Base-by-base conservation (phyloP, 768 basidiomycete genomes). In the Boletus eberwhitei region DNA sequence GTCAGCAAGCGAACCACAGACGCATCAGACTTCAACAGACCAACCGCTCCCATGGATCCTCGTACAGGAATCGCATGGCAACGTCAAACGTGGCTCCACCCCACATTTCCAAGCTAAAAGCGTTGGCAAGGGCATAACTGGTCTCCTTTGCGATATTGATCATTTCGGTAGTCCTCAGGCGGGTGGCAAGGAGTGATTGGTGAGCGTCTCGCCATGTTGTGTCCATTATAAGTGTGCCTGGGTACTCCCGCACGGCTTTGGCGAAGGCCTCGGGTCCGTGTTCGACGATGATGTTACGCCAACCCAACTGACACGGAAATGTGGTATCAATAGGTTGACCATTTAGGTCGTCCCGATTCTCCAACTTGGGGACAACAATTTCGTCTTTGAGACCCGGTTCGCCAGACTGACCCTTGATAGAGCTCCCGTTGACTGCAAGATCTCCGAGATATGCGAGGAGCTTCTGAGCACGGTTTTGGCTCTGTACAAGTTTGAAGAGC, bases 141-240 rank as follows among this genome's bases (percentile, higher is more conserved):
- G 97, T 98, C 79, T 97, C 94, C 73, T 91, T 97, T 50, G 97
- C 97, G 59, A 99, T 98, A 75, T 97, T 98, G 61, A 86, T 91
- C 85, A 98, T 98, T 68, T 99, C 97, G 59, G 88, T 85, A 11
- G 97, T 98, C 59, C 97, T 85, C 47, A 99, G 80, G 57, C 97
- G 89, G 29, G 97, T 99, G 43, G 97, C 97, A 52, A 99, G 85
- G 35, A 99, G 81, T 29, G 94, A 97, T 73, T 99, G 97, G 72
- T 99, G 97, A 22, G 97, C 97, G 67, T 99, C 97, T 71, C 97
- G 90, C 96, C 97, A 98, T 2, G 96, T 98, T 29, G 96, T 98
- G 74, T 99, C 92, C 93, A 94, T 93, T 74, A 97, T 95, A 58
- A 98, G 81, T 52, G 85, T 87, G 52, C 97, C 97, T 49, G 92